Evolutionary conservation across 2,329 filamentous ascomycete genomes (phyloP).

Genomic region (Macrophomina pseudophaseolina): DNA sequence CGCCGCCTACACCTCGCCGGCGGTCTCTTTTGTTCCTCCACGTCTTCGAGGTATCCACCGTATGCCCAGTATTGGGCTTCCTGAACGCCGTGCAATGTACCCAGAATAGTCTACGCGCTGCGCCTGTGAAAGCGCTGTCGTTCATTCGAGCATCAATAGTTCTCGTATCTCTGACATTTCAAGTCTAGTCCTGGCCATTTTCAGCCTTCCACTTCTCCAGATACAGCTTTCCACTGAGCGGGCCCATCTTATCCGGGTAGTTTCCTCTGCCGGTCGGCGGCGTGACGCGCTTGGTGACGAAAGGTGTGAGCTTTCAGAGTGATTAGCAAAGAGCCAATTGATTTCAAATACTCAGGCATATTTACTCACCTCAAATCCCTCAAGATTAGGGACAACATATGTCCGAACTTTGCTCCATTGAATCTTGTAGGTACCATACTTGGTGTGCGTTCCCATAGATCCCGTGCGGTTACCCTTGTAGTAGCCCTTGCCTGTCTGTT

Average conservation of each 20-base stretch:
- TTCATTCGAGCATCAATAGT: neutral
- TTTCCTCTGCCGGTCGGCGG: constrained; percentile 19
- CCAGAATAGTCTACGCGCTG: neutral
- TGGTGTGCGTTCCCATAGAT: constrained; percentile 83
- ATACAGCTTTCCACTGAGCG: constrained; percentile 40
- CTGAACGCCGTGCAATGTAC: constrained; percentile 24
- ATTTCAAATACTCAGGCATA: neutral
- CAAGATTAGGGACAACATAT: constrained; percentile 78
- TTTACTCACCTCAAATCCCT: constrained; percentile 69
- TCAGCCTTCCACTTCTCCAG: constrained; percentile 41
- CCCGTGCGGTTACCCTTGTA: constrained; percentile 96
- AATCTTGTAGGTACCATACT: constrained; percentile 81
- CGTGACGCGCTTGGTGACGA: constrained; percentile 61
- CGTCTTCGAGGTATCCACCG: neutral
- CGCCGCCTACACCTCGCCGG: neutral
- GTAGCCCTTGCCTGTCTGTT: constrained; percentile 89
- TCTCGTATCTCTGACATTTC: neutral
- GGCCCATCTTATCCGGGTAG: constrained; percentile 35
- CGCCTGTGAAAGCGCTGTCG: neutral
- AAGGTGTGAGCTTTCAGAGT: constrained; percentile 71
- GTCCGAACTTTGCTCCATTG: constrained; percentile 90
- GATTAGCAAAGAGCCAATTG: constrained; percentile 3
- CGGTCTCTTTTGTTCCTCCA: neutral
- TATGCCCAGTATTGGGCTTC: neutral
- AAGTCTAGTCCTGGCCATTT: constrained; percentile 31